phyloP scores from a whole-genome alignment of 805 yeast genomes.

The Clavispora vitiphila region DNA sequence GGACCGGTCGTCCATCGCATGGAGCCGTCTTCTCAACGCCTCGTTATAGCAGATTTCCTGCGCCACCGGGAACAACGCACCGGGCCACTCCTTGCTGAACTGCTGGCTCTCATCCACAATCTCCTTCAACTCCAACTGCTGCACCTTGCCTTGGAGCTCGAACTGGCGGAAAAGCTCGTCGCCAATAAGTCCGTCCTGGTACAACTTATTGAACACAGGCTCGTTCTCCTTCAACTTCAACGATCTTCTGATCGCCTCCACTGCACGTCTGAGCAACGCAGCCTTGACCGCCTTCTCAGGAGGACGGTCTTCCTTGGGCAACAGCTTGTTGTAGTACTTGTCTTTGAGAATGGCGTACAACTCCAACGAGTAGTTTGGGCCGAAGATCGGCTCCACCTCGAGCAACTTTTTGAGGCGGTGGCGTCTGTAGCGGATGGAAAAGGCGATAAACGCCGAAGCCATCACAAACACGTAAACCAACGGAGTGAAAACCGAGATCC shows the following conservation, averaged over 20 bases:
- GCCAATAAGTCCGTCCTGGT: constrained; percentile 86
- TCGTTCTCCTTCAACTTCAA: constrained; percentile 77
- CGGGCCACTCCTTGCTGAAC: constrained; percentile 76
- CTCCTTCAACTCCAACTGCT: constrained; percentile 76
- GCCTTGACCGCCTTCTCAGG: constrained; percentile 73
- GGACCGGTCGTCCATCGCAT: constrained; percentile 38
- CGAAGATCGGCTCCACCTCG: constrained; percentile 68
- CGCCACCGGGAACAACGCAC: constrained; percentile 65
- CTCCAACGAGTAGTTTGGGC: constrained; percentile 58
- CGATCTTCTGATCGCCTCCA: constrained; percentile 81
- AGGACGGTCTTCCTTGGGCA: constrained; percentile 44
- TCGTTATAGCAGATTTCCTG: constrained; percentile 91
- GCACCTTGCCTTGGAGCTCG: constrained; percentile 69
- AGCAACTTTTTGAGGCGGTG: constrained; percentile 50
- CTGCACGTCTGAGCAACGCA: constrained; percentile 56
- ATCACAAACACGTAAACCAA: constrained; percentile 68
- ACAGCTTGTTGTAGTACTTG: constrained; percentile 35
- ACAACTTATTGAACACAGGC: constrained; percentile 61
- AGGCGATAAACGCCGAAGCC: constrained; percentile 59
- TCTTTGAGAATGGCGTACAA: constrained; percentile 56
- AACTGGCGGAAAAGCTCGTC: constrained; percentile 82
- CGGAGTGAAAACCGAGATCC: constrained; percentile 54
- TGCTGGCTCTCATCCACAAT: constrained; percentile 70
- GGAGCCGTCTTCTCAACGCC: constrained; percentile 75
- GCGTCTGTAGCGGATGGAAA: constrained; percentile 63